Base-by-base conservation (phyloP, 306 rosid genomes). In the Cicer chorassanicum region DNA sequence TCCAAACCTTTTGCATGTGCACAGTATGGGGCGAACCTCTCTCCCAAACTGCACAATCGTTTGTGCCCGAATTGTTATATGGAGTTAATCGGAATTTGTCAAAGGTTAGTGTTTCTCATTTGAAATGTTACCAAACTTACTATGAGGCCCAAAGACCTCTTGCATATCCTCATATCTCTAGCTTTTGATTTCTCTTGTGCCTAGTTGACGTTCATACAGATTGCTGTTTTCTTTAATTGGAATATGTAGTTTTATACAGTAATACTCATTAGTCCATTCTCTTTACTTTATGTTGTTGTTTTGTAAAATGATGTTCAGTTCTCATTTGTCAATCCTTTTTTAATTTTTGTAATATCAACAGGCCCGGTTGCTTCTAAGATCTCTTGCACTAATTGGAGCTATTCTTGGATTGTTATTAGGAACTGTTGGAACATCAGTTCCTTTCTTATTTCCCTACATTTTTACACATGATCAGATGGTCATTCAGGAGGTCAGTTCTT, bases 21-120 rank as follows among this genome's bases (percentile, higher is more conserved):
- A 86, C 97, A 0, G 97, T 93, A 51, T 93, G 93, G 97, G 98
- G 98, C 51, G 97, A 93, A 78, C 98, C 98, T 82, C 93, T 93
- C 57, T 91, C 97, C 60, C 98, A 93, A 86, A 89, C 98, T 57
- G 98, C 98, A 14, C 97, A 93, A 56, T 83, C 98, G 39, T 93
- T 91, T 93, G 89, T 93, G 93, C 98, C 97, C 1, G 97, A 87
- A 79, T 85, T 89, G 77, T 42, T 93, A 29, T 82, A 67, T 81
- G 98, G 98, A 78, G 88, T 55, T 39, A 79, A 88, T 46, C 82
- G 81, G 46, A 93, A 66, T 80, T 83, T 88, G 90, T 68, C 82
- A 55, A 89, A 93, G 97, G 98, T 93, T 42, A 62, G 88, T 76
- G 51, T 45, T 84, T 40, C 82, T 66, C 63, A 74, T 42, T 82